Base-by-base conservation (phyloP, 129 eudicot genomes). In the Cynara cardunculus region DNA sequence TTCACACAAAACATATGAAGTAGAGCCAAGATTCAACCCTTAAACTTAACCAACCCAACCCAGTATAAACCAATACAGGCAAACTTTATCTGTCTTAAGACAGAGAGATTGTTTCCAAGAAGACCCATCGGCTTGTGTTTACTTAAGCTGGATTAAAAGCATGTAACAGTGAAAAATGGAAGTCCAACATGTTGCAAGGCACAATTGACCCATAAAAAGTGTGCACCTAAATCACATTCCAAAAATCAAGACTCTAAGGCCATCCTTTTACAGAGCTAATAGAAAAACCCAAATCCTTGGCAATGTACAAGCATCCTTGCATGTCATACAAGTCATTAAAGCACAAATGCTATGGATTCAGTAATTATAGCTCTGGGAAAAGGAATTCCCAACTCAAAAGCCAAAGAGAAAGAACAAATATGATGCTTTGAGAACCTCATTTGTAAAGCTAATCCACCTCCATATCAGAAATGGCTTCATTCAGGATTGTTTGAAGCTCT, bases 391-490 rank as follows among this genome's bases (percentile, higher is more conserved):
- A 0, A n/a, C 27, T 14, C 12, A 35, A 59, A 61, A 71, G 70
- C 37, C 16, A 77, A 82, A 25, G 39, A 34, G 8, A 56, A 31
- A 61, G 34, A 77, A 59, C 56, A 59, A 44, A 41, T 4, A 69
- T 26, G 22, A 77, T 32, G 39, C 76, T 22, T 30, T 46, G 12
- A 49, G 75, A 69, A 75, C 67, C 56, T 13, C 27, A 34, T 72
- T 22, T 31, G 64, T 73, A 28, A 77, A 78, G 22, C 78, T 87
- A 94, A 83, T 92, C 96, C 61, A 90, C 85, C 84, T 92, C 96
- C 96, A 92, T 92, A 80, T 89, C 97, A 77, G 93, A 88, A 77
- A 92, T 69, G 66, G 96, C 93, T 76, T 92, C 93, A 25, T 87
- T 83, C 85, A 95, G 76, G 84, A 92, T 88, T 66, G 62, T 80